Evolutionary conservation across 2,329 filamentous ascomycete genomes (phyloP).

Genomic region (Xylaria sp.): DNA sequence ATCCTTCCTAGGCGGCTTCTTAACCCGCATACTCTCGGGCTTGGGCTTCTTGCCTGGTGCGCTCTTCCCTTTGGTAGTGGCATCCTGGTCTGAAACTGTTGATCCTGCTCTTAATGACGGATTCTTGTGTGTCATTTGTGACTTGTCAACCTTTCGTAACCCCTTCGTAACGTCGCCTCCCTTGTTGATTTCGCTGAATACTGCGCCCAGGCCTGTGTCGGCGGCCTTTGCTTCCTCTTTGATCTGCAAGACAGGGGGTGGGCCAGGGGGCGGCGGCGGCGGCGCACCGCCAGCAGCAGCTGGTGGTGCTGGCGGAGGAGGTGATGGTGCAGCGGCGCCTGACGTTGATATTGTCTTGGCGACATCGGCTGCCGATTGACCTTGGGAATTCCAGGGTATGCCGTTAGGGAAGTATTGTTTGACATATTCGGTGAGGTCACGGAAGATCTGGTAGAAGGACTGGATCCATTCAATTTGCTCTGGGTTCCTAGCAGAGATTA

Average conservation of each 20-base stretch:
- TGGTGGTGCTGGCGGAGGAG: constrained; percentile 63
- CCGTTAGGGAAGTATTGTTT: constrained; percentile 84
- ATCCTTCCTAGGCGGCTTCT: constrained; percentile 83
- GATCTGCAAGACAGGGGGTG: constrained; percentile 73
- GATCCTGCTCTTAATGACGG: constrained; percentile 81
- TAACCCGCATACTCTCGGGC: constrained; percentile 84
- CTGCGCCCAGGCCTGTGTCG: constrained; percentile 78
- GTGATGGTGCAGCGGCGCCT: constrained; percentile 55
- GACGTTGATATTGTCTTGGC: constrained; percentile 66
- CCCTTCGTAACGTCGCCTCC: constrained; percentile 88
- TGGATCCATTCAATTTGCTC: constrained; percentile 90
- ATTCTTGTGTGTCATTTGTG: constrained; percentile 99
- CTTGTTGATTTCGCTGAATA: constrained; percentile 92
- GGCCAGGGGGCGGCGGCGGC: constrained; percentile 77
- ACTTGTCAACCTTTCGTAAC: constrained; percentile 92
- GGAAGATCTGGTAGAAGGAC: constrained; percentile 91
- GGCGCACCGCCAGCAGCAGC: constrained; percentile 68
- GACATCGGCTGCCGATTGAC: constrained; percentile 76
- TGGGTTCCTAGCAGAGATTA: constrained; percentile 60
- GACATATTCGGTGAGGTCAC: constrained; percentile 82
- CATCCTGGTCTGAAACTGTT: constrained; percentile 69
- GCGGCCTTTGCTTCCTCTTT: constrained; percentile 59
- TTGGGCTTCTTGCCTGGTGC: constrained; percentile 89
- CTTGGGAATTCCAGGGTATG: constrained; percentile 86
- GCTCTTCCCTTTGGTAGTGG: constrained; percentile 76